A percentile compares a stretch with the other conserved stretches of the same genome.
These are phyloP conservation scores for Auricularia sp. DNA, from an alignment of 768 basidiomycete genomes.

Conservation along the genomic window DNA sequence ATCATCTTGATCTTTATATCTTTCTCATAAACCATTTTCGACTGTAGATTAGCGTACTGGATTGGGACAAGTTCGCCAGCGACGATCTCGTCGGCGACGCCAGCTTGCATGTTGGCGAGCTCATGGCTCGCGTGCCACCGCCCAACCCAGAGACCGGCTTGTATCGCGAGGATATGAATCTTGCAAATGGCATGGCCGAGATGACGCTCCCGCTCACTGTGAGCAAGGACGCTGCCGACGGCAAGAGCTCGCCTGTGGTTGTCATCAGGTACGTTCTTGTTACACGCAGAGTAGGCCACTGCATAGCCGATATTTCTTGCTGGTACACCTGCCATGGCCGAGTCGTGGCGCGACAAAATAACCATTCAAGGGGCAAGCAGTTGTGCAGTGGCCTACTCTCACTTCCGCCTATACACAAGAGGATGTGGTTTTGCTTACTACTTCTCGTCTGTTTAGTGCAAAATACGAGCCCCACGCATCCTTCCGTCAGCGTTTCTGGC, in stretches of 20 bases:
- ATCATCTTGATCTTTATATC: neutral
- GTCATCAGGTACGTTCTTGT: neutral
- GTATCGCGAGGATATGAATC: constrained; percentile 12
- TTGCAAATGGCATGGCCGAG: constrained; percentile 30
- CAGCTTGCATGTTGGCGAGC: constrained; percentile 25
- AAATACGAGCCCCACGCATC: constrained; percentile 37
- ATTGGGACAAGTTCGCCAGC: constrained; percentile 35
- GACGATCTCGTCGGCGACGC: constrained; percentile 35
- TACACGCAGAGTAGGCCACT: neutral
- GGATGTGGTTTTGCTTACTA: neutral
- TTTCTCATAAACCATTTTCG: neutral
- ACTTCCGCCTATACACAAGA: too few relatives aligned
- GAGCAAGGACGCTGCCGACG: constrained; percentile 22
- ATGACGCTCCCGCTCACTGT: constrained; percentile 24
- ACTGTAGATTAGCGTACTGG: constrained; percentile 27
- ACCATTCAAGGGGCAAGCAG: too few relatives aligned
- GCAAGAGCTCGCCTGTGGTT: constrained; percentile 23
- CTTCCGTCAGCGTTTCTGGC: constrained; percentile 29
- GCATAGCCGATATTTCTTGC: too few relatives aligned
- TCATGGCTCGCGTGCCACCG: constrained; percentile 27
- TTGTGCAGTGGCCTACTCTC: too few relatives aligned
- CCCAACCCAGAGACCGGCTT: constrained; percentile 24
- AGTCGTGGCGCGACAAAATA: too few relatives aligned
- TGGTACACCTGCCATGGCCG: too few relatives aligned
- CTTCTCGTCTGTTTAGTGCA: constrained; percentile 15